Base-by-base conservation (phyloP, 805 yeast genomes). In the Candida vartiovaarae region DNA sequence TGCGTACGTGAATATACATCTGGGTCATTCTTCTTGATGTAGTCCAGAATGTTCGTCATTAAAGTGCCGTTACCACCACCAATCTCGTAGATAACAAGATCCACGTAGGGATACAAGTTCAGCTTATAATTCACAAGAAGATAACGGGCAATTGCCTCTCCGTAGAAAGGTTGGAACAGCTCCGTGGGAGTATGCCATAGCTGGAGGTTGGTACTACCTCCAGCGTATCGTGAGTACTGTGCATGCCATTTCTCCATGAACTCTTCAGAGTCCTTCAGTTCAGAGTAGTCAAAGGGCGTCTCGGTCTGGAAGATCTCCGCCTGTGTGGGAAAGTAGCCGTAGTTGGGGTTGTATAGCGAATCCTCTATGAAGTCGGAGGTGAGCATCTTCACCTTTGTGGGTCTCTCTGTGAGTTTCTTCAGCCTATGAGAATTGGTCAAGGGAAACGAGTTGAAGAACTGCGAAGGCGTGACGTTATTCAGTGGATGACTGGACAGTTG, bases 151-250 rank as follows among this genome's bases (percentile, higher is more conserved):
- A 91, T 65, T 0, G 95, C 88, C 59, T 84, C 85, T 10, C 95
- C 95, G 55, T 88, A 87, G 53, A 70, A 80, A 0, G 96, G 95
- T 49, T 80, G 80, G 63, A 87, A 87, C 37, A 87, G 66, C 61
- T 88, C 95, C 0, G 93, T 83, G 1, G 95, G 95, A 0, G 95
- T 87, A 58, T 87, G 95, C 95, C 95, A 87, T 38, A 85, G 62
- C 61, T 87, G 95, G 11, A 78, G 50, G 0, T 47, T 43, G 38
- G 54, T 57, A 46, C 51, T 53, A 24, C 48, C 53, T 25, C 76
- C 77, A 1, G 39, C 31, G 56, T 80, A 82, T 51, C 70, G 67
- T 9, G 66, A 60, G 58, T 83, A 84, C 11, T 83, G 80, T 24
- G 66, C 59, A 31, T 77, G 66, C 95, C 95, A 86, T 34, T 65